Evolutionary conservation across 306 rosid genomes (phyloP).

Genomic region (Rosa rugosa): DNA sequence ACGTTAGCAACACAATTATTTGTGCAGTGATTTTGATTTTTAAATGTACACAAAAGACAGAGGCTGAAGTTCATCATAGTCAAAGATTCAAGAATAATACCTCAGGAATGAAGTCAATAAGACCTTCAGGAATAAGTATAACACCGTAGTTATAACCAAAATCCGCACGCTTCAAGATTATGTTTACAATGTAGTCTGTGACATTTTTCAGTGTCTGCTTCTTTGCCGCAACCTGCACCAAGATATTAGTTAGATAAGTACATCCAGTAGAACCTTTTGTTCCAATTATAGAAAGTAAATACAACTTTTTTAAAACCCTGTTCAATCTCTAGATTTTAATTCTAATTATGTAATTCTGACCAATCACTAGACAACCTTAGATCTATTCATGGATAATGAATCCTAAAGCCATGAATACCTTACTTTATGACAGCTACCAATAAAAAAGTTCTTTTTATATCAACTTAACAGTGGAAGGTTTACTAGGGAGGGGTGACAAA

Average conservation of each 20-base stretch:
- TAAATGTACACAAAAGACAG: not conserved
- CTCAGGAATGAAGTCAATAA: constrained; percentile 99
- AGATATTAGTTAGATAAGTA: constrained; percentile 26
- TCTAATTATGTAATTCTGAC: not conserved
- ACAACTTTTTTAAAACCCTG: not conserved
- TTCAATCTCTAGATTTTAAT: not conserved
- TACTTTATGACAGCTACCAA: not conserved
- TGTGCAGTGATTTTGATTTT: not conserved
- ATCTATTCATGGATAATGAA: not conserved
- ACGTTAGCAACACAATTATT: constrained; percentile 7
- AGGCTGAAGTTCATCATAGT: constrained; percentile 8
- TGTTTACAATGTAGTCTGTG: constrained; percentile 86
- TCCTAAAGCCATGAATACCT: not conserved
- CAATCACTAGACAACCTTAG: not conserved
- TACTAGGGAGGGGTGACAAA: not conserved
- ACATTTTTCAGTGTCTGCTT: constrained; percentile 93
- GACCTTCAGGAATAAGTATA: constrained; percentile 97
- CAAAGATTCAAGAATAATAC: constrained; percentile 41
- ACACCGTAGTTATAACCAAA: constrained; percentile 86
- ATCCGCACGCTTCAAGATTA: constrained; percentile 73
- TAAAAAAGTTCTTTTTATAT: not conserved
- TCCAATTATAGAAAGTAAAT: not conserved
- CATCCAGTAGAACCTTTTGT: not conserved
- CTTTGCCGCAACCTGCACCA: constrained; percentile 88
- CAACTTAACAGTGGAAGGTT: not conserved